Percentiles rank a stretch among this genome's conserved stretches.
Evolutionary conservation across 495 filamentous ascomycete genomes (phyloP).

Genomic region (Neurospora tetraspora): DNA sequence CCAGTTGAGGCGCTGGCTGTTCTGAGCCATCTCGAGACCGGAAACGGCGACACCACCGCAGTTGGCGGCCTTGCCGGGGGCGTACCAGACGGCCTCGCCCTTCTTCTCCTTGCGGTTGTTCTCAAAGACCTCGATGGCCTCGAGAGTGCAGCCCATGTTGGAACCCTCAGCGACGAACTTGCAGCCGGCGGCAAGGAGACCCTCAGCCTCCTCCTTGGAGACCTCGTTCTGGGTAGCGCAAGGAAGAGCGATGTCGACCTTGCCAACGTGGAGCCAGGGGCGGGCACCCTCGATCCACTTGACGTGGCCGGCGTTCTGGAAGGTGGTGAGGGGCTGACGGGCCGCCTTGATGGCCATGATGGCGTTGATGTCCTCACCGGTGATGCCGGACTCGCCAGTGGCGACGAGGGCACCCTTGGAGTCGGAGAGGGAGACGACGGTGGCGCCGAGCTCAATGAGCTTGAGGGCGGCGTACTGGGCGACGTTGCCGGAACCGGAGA

Average conservation of each 20-base stretch:
- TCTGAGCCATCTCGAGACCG: constrained; percentile 98
- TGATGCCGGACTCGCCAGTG: constrained; percentile 54
- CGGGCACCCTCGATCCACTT: constrained; percentile 81
- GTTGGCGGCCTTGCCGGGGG: constrained; percentile 93
- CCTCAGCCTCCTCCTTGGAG: constrained; percentile 75
- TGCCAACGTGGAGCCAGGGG: constrained; percentile 81
- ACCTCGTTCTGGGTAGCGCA: constrained; percentile 98
- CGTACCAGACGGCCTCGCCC: constrained; percentile 79
- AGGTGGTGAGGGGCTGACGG: constrained; percentile 67
- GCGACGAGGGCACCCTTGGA: constrained; percentile 75
- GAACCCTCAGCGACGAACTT: constrained; percentile 92
- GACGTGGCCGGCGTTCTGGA: constrained; percentile 51
- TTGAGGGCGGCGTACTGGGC: constrained; percentile 97
- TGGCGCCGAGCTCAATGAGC: constrained; percentile 90
- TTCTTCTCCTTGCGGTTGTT: constrained; percentile 61
- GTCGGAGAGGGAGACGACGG: constrained; percentile 89
- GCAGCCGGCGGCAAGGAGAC: constrained; percentile 62
- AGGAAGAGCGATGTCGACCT: constrained; percentile 85
- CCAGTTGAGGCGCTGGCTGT: constrained; percentile 78
- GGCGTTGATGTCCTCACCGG: constrained; percentile 59
- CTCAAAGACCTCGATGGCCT: constrained; percentile 92
- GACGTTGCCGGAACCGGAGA: constrained; percentile 97
- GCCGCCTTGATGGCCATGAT: constrained; percentile 81
- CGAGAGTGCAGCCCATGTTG: constrained; percentile 98
- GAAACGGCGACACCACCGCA: constrained; percentile 96